These are phyloP conservation scores for Parachlorella kessleri DNA, from an alignment of 139 green algal species.

Conservation along the genomic window DNA sequence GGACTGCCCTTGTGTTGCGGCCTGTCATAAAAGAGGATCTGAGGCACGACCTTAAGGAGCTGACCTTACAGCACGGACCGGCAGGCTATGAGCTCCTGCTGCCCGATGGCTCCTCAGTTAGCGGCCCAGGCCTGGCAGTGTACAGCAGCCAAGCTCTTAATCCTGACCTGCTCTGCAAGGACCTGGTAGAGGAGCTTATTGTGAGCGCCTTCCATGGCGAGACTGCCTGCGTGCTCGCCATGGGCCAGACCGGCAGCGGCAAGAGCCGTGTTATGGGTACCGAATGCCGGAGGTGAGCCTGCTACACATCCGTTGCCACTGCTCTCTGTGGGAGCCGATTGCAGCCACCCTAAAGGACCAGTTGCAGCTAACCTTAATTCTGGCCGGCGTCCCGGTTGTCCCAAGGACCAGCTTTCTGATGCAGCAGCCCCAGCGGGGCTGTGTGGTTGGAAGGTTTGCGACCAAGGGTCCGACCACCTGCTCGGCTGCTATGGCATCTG, in stretches of 20 bases:
- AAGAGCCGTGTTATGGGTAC: constrained; percentile 16
- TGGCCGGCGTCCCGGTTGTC: too few relatives aligned
- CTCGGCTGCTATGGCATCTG: too few relatives aligned
- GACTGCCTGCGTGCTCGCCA: constrained; percentile 1
- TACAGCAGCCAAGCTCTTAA: constrained; percentile 2
- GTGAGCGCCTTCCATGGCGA: constrained; percentile 7
- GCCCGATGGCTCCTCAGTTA: too few relatives aligned
- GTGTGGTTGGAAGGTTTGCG: too few relatives aligned
- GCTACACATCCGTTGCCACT: too few relatives aligned
- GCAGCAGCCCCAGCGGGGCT: too few relatives aligned
- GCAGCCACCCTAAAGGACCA: too few relatives aligned
- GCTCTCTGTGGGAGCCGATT: too few relatives aligned
- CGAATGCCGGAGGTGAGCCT: not conserved
- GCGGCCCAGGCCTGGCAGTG: too few relatives aligned
- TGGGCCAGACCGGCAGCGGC: constrained; percentile 18
- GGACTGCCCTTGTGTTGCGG: not conserved
- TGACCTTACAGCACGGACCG: not conserved
- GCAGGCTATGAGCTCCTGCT: not conserved
- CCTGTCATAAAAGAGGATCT: not conserved
- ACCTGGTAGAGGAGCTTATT: constrained; percentile 12
- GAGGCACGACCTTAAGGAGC: not conserved
- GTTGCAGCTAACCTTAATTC: too few relatives aligned
- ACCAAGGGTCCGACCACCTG: too few relatives aligned
- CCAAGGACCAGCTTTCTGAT: too few relatives aligned
- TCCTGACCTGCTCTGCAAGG: not conserved